Conservation (phyloP, 169 alveolate species). For the Eimeria nieschulzi region DNA sequence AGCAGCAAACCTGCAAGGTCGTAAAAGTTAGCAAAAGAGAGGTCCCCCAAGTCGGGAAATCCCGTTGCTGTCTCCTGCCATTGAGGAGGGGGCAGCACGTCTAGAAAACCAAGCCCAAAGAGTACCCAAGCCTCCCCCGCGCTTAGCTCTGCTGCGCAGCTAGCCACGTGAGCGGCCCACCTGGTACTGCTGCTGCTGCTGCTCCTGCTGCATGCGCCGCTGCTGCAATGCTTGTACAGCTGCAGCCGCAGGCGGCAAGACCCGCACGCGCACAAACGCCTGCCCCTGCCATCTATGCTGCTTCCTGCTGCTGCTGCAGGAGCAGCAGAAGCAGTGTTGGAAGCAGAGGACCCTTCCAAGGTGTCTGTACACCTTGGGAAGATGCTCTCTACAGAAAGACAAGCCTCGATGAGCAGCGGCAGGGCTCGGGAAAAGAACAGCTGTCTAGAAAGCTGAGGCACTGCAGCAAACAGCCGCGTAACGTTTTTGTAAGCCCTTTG, state of each 20-base stretch:
- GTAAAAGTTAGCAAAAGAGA: background rate
- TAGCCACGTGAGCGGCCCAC: background rate
- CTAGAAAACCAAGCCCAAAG: conserved; percentile 25
- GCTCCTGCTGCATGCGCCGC: conserved; percentile 14
- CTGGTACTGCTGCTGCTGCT: background rate
- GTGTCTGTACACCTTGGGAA: background rate
- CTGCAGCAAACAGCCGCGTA: conserved; percentile 7
- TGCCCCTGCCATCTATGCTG: background rate
- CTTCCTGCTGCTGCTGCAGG: background rate
- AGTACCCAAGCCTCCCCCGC: conserved; percentile 62
- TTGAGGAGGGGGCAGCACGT: conserved; percentile 38
- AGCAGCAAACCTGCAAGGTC: conserved; percentile 12
- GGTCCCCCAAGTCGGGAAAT: background rate
- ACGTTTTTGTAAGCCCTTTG: background rate
- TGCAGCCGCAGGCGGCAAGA: conserved; percentile 36
- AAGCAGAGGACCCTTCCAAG: background rate
- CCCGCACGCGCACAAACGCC: background rate
- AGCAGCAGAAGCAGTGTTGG: background rate
- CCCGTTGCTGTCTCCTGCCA: conserved; percentile 10
- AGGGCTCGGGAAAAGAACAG: background rate
- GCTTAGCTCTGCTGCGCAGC: conserved; percentile 29
- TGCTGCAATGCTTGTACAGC: conserved; percentile 16
- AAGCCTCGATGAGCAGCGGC: background rate
- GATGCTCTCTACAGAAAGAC: background rate
- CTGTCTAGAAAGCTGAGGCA: background rate